Percentiles rank a stretch among this genome's conserved stretches.
Evolutionary conservation across 345 rosid species (phyloP).

Genomic region (Lumnitzera littorea): DNA sequence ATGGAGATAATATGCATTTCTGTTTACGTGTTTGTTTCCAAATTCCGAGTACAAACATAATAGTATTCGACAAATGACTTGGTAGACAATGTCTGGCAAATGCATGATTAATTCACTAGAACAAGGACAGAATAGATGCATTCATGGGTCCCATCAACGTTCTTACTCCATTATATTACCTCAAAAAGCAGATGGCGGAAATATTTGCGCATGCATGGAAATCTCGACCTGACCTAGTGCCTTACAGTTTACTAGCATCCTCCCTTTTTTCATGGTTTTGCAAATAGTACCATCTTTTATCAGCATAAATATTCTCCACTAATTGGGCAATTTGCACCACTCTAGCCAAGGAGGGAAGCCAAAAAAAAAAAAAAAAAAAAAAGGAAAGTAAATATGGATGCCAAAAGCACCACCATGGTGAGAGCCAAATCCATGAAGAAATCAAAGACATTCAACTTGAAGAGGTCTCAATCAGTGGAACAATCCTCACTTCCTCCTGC

Average conservation of each 20-base stretch:
- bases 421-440: conserved; percentile 13
- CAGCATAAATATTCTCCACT: conserved; percentile 19
- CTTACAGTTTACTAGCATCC: conserved; percentile 6
- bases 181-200: no score
- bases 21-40: no score
- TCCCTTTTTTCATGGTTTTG: conserved; percentile 13
- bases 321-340: conserved; percentile 7
- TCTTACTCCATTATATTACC: no score
- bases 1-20: no score
- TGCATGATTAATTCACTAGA: no score
- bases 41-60: no score
- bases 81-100: no score
- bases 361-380: not conserved
- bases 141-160: no score
- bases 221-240: no score
- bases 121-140: no score
- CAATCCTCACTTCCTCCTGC: conserved; percentile 3
- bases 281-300: conserved; percentile 4
- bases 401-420: not conserved
- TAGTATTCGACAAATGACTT: no score
- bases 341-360: not conserved
- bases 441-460: conserved; percentile 9
- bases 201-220: no score
- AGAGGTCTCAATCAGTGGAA: conserved; percentile 11
- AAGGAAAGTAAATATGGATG: not conserved